Evolutionary conservation across 2,329 filamentous ascomycete species (phyloP), one percentile per base, ranked within the genome.

Genomic region (Drechslerella dactyloides): DNA sequence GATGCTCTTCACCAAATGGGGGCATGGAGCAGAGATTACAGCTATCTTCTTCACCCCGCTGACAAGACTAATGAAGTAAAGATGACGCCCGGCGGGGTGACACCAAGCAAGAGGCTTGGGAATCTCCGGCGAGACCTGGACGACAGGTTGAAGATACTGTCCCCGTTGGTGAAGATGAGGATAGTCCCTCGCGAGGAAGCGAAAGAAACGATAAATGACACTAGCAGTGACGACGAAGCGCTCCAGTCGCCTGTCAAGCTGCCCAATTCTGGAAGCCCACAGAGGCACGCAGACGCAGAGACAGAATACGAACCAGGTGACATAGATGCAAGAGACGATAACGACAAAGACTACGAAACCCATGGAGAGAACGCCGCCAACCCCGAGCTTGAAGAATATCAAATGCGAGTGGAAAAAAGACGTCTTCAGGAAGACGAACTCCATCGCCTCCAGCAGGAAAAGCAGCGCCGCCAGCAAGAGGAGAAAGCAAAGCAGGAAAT

Each of bases 141-240:
- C 5, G 44, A 48, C 37, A 35, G 48, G n/a, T 54, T 62, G 7
- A 54, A 54, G 58, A 70, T 70, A 44, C 37, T 70, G 10, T 70
- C 66, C 21, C 59, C 66, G 2, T 59, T 70, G n/a, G 48, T 52
- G n/a, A 70, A 70, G 21, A 35, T 70, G 35, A 59, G 66, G 23
- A 59, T 70, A 17, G 54, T 70, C 1, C 63, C 66, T 17, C 66
- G 52, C 2, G 59, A 70, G 17, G 13, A 64, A 27, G 15, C 24
- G 0, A 54, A 69, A 30, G 37, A 59, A 50, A 8, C 17, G 8
- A 23, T 10, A 6, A 19, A 1, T 8, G 30, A n/a, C 11, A 13
- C 17, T 8, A 52, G 35, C 1, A 48, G 55, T 6, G 53, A 4
- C 5, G 15, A 13, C 11, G 17, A 44, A 44, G 40, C 11, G 11